Evolutionary conservation across 805 yeast genomes (phyloP), one percentile per base, ranked within the genome.

Genomic region (Spathaspora hagerdaliae): DNA sequence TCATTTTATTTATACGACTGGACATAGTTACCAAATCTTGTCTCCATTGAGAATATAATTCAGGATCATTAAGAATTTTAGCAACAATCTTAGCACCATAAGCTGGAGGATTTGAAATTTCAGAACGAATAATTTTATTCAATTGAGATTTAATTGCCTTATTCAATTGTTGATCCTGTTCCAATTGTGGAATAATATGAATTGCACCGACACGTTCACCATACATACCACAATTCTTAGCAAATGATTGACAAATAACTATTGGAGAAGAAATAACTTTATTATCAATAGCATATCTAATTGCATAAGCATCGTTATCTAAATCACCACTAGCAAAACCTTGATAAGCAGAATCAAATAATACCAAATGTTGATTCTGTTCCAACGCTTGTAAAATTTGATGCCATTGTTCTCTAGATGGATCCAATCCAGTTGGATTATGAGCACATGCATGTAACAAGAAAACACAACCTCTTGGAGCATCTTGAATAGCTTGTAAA

Each of bases 121-220:
- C 96, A 6, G 94, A 78, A 61, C 98, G 80, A 45, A 83, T 83
- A 57, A 87, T 73, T 55, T 76, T 77, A 54, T 83, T 79, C 61
- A 94, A 73, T 67, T 92, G 97, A 2, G 96, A 81, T 45, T 71
- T 65, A 49, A 91, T 74, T 15, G 91, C 88, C 15, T 58, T 62
- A 51, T 75, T 74, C 46, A 81, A 73, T 3, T 61, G 59, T 1
- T 65, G 56, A 47, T 68, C 63, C 12, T 14, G 13, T 24, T 67
- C 52, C 14, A 35, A 27, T 3, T 15, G 3, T 26, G 83, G 63
- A 9, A 88, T 79, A 24, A 91, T 63, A 61, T 91, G 97, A 65
- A 92, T 78, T 26, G 94, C 95, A 51, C 99, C 99, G 31, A 85
- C 89, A 74, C 99, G 85, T 75, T 92, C 98, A 65, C 98, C 98